Evolutionary conservation across 139 green algal genomes (phyloP), one percentile per base, ranked within the genome.

Genomic region (Spirogloea muscicola): DNA sequence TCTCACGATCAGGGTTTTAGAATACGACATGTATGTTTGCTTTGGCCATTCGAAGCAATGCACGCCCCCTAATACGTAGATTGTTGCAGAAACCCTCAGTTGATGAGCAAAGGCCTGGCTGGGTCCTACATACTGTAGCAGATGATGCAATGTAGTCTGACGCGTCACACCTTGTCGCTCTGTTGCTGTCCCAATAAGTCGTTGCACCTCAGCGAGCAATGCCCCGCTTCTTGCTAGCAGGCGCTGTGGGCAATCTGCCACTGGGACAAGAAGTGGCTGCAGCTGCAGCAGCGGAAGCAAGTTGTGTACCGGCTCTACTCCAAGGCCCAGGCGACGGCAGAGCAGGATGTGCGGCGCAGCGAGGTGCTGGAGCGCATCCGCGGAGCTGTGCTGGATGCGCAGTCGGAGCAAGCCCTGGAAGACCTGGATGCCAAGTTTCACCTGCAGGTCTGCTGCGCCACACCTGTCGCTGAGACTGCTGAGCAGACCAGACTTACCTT

Each of bases 361-460:
- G n/a, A 44, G n/a, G 38, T 37, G 27, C n/a, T 84, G 25, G 18
- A 71, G 55, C 40, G 37, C 0, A 61, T 85, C 4, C 62, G 81
- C 0, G 31, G 64, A 9, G 42, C 27, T 1, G 39, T 85, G 13
- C 39, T 49, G 27, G 71, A 74, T 1, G 65, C 79, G 13, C 33
- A 36, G 41, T 76, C 46, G 2, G 57, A 78, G 57, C 55, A 58
- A 6, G 75, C 41, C 0, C 40, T 85, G 31, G 58, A 82, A 10
- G 79, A 85, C 65, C 41, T 85, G 2, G 77, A 85, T 29, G 55
- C 38, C 41, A 84, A 85, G 31, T 82, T 85, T 34, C 60, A 80
- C 49, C 38, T 83, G 29, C 74, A 25, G 10, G 9, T 61, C 60
- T n/a, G n/a, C n/a, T n/a, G n/a, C n/a, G n/a, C n/a, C n/a, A n/a